phyloP scores from a whole-genome alignment of 2,329 filamentous ascomycete genomes.

The Curvularia spicifera region DNA sequence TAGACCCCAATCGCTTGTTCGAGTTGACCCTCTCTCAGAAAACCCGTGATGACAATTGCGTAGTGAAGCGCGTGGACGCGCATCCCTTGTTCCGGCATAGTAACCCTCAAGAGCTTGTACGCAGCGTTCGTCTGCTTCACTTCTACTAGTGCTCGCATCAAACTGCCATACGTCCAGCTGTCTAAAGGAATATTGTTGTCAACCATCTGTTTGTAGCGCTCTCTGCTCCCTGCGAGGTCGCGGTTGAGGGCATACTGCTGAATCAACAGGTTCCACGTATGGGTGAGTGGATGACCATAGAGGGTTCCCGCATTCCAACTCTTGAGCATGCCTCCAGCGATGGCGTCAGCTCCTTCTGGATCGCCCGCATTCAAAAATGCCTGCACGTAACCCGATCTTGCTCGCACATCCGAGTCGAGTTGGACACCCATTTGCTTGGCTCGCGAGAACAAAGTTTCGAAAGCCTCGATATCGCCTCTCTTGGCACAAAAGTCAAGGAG shows the following conservation, averaged over 20 bases:
- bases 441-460: conserved; percentile 68
- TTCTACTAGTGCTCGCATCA: conserved; percentile 65
- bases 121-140: conserved; percentile 63
- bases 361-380: conserved; percentile 62
- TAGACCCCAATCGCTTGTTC: conserved; percentile 60
- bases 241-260: conserved; percentile 70
- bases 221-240: conserved; percentile 61
- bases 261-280: conserved; percentile 81
- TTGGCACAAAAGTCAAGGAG: conserved; percentile 75
- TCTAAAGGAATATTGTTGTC: conserved; percentile 59
- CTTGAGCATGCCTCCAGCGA: conserved; percentile 66
- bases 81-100: conserved; percentile 58
- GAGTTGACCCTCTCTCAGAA: conserved; percentile 49
- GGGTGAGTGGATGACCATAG: conserved; percentile 59
- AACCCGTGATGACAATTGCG: conserved; percentile 61
- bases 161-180: conserved; percentile 64
- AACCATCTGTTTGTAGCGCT: conserved; percentile 63
- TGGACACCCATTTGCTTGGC: conserved; percentile 58
- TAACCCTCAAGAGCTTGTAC: conserved; percentile 58
- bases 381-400: conserved; percentile 62
- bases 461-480: conserved; percentile 74
- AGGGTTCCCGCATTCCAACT: conserved; percentile 48
- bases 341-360: conserved; percentile 49
- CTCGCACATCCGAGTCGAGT: conserved; percentile 30
- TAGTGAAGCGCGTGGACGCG: conserved; percentile 59